Conservation (phyloP, 805 yeast genomes). For the Saturnispora ahearnii region DNA sequence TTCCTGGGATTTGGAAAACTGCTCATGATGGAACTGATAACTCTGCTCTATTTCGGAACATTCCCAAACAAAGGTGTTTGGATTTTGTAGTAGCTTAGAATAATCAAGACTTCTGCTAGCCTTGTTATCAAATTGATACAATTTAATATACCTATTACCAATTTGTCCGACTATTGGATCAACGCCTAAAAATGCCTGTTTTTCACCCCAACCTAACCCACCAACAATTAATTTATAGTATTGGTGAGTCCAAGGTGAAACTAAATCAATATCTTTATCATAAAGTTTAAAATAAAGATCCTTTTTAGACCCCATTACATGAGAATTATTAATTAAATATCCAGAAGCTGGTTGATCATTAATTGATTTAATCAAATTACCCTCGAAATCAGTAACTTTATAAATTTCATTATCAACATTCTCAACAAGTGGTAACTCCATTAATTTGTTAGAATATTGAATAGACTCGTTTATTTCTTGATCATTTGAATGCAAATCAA, state of each 20-base stretch:
- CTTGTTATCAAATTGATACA: constrained; percentile 14
- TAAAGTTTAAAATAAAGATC: constrained; percentile 19
- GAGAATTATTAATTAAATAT: constrained; percentile 38
- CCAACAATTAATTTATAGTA: constrained; percentile 57
- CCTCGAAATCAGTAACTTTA: constrained; percentile 40
- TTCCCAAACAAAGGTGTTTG: constrained; percentile 15
- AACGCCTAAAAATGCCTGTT: constrained; percentile 55
- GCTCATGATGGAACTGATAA: constrained; percentile 9
- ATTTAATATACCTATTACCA: constrained; percentile 14
- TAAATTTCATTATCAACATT: constrained; percentile 20
- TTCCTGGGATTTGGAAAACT: neutral
- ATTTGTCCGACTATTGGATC: constrained; percentile 44
- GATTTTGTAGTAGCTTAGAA: neutral
- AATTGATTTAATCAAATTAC: constrained; percentile 51
- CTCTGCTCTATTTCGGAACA: constrained; percentile 18
- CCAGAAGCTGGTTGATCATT: constrained; percentile 50
- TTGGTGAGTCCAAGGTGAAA: constrained; percentile 15
- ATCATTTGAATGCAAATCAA: neutral
- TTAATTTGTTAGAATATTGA: constrained; percentile 9
- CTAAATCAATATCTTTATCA: neutral
- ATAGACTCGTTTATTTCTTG: neutral
- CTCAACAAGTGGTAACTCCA: constrained; percentile 12
- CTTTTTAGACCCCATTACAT: constrained; percentile 23
- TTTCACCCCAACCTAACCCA: constrained; percentile 70
- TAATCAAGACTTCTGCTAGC: neutral